Evolutionary conservation across 805 yeast genomes (phyloP), one percentile per base, ranked within the genome.

Genomic region (Lipomyces yamadae): DNA sequence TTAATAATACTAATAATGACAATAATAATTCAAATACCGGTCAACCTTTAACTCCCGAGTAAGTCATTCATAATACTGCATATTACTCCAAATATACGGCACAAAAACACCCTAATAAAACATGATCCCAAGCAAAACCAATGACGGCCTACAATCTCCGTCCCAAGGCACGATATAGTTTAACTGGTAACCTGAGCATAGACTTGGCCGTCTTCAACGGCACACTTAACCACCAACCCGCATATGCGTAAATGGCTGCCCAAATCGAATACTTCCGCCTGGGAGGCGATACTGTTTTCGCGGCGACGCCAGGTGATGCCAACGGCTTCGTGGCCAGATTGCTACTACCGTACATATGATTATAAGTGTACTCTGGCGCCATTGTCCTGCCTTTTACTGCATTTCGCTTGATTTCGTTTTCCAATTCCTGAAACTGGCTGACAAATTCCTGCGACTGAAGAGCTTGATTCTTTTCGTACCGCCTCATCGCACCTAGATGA

Each of bases 391-490:
- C 39, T 34, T 34, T 24, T n/a, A 6, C 30, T 56, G 55, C 33
- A 24, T 42, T 48, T 57, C 57, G 57, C 45, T 61, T 39, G 4
- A 62, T 35, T 56, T 62, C 64, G 13, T 29, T 45, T n/a, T 59
- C 62, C 35, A 62, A n/a, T 37, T 24, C 55, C 24, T 35, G 48
- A 18, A 62, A 35, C 13, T 56, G 58, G 2, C 34, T 2, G 2
- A 45, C 56, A 15, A 62, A 54, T 10, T 62, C 65, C 34, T 62
- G 58, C 10, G 62, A 33, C 45, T 37, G 56, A 11, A 59, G 3
- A 11, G 34, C 57, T 37, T 59, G 54, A 4, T 63, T 63, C 48
- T 60, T 52, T 29, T 63, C 66, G 33, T 63, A 63, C 4, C 58
- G 48, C 37, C 63, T 48, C 63, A 63, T 60, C 42, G 66, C 66